A percentile compares a stretch with the other conserved stretches of the same genome.
These are phyloP conservation scores for Baudoinia panamericana DNA, from an alignment of 495 filamentous ascomycete species.

Conservation along the genomic window DNA sequence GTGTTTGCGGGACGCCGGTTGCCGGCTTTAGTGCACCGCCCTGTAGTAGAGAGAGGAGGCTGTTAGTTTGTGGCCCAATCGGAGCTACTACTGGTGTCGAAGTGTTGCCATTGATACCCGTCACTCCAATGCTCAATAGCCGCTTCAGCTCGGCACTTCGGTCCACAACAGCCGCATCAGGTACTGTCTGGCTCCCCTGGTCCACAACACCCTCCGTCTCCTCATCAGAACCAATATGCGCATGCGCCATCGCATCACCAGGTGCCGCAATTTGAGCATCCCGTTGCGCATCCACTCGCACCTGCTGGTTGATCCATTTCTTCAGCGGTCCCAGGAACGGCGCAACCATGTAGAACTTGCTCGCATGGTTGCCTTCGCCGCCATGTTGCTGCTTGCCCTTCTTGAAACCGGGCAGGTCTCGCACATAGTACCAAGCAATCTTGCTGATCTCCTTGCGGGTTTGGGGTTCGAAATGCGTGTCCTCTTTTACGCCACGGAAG, in stretches of 20 bases:
- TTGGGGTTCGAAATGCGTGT: conserved; percentile 73
- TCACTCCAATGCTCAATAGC: conserved; percentile 10
- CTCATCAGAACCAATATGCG: conserved; percentile 2
- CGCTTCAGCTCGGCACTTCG: conserved; percentile 9
- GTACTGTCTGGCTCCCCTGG: not conserved
- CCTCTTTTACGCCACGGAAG: conserved; percentile 71
- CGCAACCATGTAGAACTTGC: conserved; percentile 96
- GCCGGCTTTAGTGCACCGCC: not conserved
- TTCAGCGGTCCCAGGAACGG: conserved; percentile 77
- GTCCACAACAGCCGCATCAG: not conserved
- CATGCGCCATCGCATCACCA: not conserved
- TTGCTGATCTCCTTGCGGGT: conserved; percentile 96
- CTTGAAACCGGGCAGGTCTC: conserved; percentile 71
- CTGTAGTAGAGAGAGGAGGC: conserved; percentile 15
- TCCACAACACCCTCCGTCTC: not conserved
- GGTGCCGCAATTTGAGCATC: not conserved
- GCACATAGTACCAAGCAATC: conserved; percentile 82
- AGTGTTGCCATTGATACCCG: too few relatives aligned
- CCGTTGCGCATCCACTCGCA: conserved; percentile 42
- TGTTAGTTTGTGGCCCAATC: not conserved
- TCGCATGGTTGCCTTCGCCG: conserved; percentile 50
- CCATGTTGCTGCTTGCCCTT: conserved; percentile 44
- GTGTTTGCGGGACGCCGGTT: conserved; percentile 8
- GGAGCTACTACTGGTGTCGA: not conserved
- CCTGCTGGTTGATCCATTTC: conserved; percentile 80